Percentiles rank a stretch among this genome's conserved stretches.
These are phyloP conservation scores for Cutaneotrichosporon sp. DNA, from an alignment of 1,284 basidiomycete species.

Conservation along the genomic window DNA sequence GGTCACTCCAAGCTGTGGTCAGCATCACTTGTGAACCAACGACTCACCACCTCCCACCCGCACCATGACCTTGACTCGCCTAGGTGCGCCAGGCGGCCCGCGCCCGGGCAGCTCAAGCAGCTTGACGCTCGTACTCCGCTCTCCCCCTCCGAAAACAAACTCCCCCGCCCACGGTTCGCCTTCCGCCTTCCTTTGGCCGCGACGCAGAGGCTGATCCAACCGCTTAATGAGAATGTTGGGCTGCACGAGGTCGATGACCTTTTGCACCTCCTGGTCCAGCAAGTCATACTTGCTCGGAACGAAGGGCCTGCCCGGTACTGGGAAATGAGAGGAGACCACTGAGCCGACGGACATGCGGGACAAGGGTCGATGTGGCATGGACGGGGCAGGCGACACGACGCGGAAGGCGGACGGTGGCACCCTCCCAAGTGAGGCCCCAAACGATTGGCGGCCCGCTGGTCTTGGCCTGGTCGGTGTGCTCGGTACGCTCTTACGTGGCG, in stretches of 20 bases:
- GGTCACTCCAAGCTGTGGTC: conserved; percentile 35
- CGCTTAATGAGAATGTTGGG: conserved; percentile 39
- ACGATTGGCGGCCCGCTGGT: conserved; percentile 3
- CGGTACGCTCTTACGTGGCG: conserved; percentile 12
- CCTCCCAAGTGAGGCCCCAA: conserved; percentile 20
- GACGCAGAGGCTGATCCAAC: conserved; percentile 41
- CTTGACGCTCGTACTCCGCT: conserved; percentile 36
- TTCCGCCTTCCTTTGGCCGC: conserved; percentile 42
- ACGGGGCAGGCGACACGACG: conserved; percentile 32
- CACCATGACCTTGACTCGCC: conserved; percentile 40
- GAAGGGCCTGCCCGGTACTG: conserved; percentile 33
- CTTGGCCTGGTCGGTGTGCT: conserved; percentile 3
- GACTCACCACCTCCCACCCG: conserved; percentile 35
- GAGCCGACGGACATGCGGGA: conserved; percentile 30
- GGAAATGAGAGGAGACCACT: background rate
- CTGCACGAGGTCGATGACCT: conserved; percentile 30
- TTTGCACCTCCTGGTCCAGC: conserved; percentile 41
- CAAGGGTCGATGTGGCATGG: conserved; percentile 25
- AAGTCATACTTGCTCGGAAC: conserved; percentile 44
- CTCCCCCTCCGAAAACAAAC: conserved; percentile 46
- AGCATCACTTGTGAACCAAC: background rate
- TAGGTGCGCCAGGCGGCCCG: conserved; percentile 17
- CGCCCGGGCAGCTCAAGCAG: conserved; percentile 34
- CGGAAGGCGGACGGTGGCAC: conserved; percentile 42
- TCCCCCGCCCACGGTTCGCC: conserved; percentile 50